Evolutionary conservation across 805 yeast species (phyloP), one percentile per base, ranked within the genome.

Genomic region (Suhomyces sp.): DNA sequence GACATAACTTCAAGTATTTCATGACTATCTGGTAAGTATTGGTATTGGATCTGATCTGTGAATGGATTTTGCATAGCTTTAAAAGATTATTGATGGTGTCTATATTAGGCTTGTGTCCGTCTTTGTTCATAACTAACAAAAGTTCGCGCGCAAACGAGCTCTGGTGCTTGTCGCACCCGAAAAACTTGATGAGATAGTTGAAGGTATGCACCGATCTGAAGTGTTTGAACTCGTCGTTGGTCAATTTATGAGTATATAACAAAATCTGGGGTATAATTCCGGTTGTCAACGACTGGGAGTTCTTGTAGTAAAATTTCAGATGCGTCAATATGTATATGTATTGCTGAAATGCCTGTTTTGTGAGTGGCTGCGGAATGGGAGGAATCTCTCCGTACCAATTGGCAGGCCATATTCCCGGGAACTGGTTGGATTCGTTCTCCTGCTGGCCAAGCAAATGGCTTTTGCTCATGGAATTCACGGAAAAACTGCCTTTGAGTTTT

Each of bases 81-180:
- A 75, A 56, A 41, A 74, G 61, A 46, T 61, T 60, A 58, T 75
- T 73, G 50, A 75, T 69, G 46, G 78, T 75, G 44, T 70, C 71
- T 31, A 71, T 63, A 53, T 73, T 71, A 6, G 76, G 75, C n/a
- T 54, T 53, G 47, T 70, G 73, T 3, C 76, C 76, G 50, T 75
- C 78, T 50, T 70, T 65, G 37, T 68, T 59, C 78, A 75, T 73
- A 25, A 72, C 76, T 35, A 75, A 57, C 9, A 75, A 57, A 15
- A 75, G 53, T 46, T 69, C 73, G 22, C 76, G 55, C 4, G 78
- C 74, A 59, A 75, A 74, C 13, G 69, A 57, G 52, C 68, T 69
- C 56, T 75, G 78, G 57, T 71, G 65, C 55, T 74, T 74, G 46
- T 62, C 67, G 52, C 48, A 64, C 7, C 79, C 79, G 60, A 73